Percentiles rank a stretch among this genome's conserved stretches.
Evolutionary conservation across 1,284 basidiomycete species (phyloP).

Genomic region (Hortiboletus rubellus): DNA sequence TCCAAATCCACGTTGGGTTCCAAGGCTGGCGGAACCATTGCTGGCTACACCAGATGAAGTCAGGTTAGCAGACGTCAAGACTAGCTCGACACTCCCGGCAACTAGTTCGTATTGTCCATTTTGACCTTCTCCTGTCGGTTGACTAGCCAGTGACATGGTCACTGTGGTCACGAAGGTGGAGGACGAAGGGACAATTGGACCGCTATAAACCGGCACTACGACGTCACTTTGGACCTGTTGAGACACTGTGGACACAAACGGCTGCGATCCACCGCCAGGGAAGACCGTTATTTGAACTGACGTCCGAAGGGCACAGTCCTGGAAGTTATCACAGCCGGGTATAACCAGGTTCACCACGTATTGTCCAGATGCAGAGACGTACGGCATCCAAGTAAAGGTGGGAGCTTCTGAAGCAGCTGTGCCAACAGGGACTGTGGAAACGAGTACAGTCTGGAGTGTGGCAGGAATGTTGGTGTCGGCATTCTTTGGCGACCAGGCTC

Average conservation of each 20-base stretch:
- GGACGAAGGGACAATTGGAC: slow-evolving; percentile 75
- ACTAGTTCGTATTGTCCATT: slow-evolving; percentile 75
- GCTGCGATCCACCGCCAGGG: slow-evolving; percentile 65
- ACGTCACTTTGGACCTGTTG: slow-evolving; percentile 74
- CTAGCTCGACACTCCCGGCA: slow-evolving; percentile 76
- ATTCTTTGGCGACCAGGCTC: slow-evolving; percentile 66
- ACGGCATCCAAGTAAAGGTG: slow-evolving; percentile 86
- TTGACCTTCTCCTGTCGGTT: slow-evolving; percentile 59
- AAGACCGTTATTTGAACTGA: slow-evolving; percentile 83
- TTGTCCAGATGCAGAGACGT: slow-evolving; percentile 82
- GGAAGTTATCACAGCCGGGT: slow-evolving; percentile 82
- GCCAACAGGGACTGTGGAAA: slow-evolving; percentile 66
- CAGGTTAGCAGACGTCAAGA: slow-evolving; percentile 62
- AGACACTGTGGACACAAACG: slow-evolving; percentile 67
- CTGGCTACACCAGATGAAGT: slow-evolving; percentile 35
- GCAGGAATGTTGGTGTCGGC: slow-evolving; percentile 75
- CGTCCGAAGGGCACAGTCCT: slow-evolving; percentile 81
- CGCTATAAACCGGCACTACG: slow-evolving; percentile 71
- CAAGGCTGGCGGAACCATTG: slow-evolving; percentile 32
- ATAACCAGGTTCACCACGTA: slow-evolving; percentile 86
- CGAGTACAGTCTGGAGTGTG: slow-evolving; percentile 75
- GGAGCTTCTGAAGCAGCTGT: slow-evolving; percentile 62
- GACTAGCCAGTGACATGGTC: slow-evolving; percentile 63
- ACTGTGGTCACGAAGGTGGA: slow-evolving; percentile 75
- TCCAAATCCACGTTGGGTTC: slow-evolving; percentile 58